A percentile compares a stretch with the other conserved stretches of the same genome.
Evolutionary conservation across 495 filamentous ascomycete genomes (phyloP).

Genomic region (Aspergillus affinis): DNA sequence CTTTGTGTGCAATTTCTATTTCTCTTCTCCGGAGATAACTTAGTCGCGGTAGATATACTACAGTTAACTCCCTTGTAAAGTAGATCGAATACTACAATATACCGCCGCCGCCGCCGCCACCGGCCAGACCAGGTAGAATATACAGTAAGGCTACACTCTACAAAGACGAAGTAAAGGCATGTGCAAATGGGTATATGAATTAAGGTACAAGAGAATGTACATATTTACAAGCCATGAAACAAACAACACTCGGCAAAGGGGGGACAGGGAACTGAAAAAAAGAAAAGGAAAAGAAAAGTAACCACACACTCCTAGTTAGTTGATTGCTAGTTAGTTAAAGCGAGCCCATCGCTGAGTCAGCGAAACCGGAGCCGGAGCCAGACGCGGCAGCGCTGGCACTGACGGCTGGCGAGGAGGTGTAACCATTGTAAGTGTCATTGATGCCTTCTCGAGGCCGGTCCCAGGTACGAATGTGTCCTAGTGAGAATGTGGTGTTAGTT

Average conservation of each 20-base stretch:
- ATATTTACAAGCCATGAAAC: conserved; percentile 7
- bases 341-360: conserved; percentile 23
- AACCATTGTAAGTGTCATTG: conserved; percentile 25
- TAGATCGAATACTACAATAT: too few relatives aligned
- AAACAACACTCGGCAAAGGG: neutral
- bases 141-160: neutral
- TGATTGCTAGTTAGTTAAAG: conserved; percentile 7
- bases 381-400: conserved; percentile 22
- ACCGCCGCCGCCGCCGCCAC: too few relatives aligned
- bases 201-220: conserved; percentile 9
- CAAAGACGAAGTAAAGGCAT: neutral
- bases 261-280: neutral
- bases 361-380: conserved; percentile 17
- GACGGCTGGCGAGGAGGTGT: conserved; percentile 20
- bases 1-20: too few relatives aligned
- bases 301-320: neutral
- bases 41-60: too few relatives aligned
- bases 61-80: too few relatives aligned
- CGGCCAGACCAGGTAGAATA: too few relatives aligned
- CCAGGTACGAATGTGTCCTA: conserved; percentile 89
- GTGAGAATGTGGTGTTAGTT: conserved; percentile 7
- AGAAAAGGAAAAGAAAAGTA: neutral
- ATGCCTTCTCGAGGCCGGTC: conserved; percentile 68
- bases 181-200: conserved; percentile 15
- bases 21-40: too few relatives aligned